These are phyloP conservation scores for Rhododendron kiyosumense DNA, from an alignment of 148 eudicot genomes.

Conservation along the genomic window DNA sequence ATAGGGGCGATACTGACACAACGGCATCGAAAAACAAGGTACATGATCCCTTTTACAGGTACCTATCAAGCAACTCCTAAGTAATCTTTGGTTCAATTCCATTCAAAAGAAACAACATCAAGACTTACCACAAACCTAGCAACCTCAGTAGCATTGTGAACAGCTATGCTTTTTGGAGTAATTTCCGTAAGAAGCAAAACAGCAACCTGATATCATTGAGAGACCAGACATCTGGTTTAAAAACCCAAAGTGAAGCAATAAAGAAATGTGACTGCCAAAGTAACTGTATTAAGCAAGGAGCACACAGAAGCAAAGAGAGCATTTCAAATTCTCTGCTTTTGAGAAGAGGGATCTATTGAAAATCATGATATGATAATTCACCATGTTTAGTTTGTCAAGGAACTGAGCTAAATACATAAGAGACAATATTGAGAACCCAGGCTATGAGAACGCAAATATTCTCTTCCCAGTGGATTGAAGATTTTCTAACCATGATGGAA, in stretches of 20 bases:
- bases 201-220: conserved; percentile 58
- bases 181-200: conserved; percentile 97
- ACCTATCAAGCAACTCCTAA: neutral
- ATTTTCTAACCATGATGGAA: neutral
- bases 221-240: neutral
- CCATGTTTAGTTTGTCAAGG: neutral
- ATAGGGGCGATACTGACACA: neutral
- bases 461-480: neutral
- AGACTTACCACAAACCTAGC: conserved; percentile 94
- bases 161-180: conserved; percentile 99
- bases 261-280: neutral
- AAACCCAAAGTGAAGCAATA: conserved; percentile 1
- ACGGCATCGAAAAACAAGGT: neutral
- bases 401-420: neutral
- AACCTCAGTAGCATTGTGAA: conserved; percentile 96
- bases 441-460: neutral
- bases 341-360: neutral
- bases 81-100: neutral
- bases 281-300: neutral
- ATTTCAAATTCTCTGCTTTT: neutral
- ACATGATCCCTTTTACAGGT: neutral
- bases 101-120: neutral
- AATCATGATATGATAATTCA: neutral
- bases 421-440: neutral
- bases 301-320: neutral